Evolutionary conservation across 495 filamentous ascomycete genomes (phyloP).

Genomic region (Xylaria palmicola): DNA sequence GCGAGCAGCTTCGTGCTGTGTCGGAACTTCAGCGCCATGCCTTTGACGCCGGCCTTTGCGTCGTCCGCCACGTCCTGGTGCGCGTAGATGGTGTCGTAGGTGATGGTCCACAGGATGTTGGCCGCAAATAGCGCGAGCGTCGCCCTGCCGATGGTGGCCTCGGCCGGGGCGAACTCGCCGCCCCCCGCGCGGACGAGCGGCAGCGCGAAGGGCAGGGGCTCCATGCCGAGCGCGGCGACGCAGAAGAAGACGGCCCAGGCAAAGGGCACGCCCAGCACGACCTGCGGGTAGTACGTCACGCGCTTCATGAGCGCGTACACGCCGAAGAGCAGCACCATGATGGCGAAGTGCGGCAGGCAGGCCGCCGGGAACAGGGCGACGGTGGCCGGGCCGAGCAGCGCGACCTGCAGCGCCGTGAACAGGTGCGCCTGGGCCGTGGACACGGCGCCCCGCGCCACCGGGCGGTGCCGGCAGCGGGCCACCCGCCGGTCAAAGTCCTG

Average conservation of each 20-base stretch:
- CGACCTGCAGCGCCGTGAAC: constrained; percentile 22
- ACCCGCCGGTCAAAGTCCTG: constrained; percentile 43
- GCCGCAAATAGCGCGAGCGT: constrained; percentile 24
- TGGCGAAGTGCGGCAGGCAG: constrained; percentile 9
- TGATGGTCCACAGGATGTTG: constrained; percentile 40
- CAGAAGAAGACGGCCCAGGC: constrained; percentile 30
- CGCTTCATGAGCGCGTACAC: constrained; percentile 36
- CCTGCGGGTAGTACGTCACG: constrained; percentile 37
- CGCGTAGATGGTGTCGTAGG: constrained; percentile 50
- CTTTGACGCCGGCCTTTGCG: constrained; percentile 39
- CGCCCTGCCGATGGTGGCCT: not conserved
- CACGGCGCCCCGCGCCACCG: constrained; percentile 49
- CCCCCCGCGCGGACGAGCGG: not conserved
- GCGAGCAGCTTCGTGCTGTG: constrained; percentile 23
- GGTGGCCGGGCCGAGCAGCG: constrained; percentile 6
- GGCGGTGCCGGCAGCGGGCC: constrained; percentile 36
- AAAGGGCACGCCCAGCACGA: constrained; percentile 33
- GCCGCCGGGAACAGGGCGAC: constrained; percentile 6
- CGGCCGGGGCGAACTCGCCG: not conserved
- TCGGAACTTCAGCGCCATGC: constrained; percentile 36
- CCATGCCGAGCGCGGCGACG: constrained; percentile 10
- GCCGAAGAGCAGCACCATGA: constrained; percentile 8
- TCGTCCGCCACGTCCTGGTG: constrained; percentile 47
- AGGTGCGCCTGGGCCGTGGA: constrained; percentile 29
- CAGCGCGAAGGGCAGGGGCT: constrained; percentile 7